Base-by-base conservation (phyloP, 805 yeast species). In the Zygotorulaspora chibaensis region DNA sequence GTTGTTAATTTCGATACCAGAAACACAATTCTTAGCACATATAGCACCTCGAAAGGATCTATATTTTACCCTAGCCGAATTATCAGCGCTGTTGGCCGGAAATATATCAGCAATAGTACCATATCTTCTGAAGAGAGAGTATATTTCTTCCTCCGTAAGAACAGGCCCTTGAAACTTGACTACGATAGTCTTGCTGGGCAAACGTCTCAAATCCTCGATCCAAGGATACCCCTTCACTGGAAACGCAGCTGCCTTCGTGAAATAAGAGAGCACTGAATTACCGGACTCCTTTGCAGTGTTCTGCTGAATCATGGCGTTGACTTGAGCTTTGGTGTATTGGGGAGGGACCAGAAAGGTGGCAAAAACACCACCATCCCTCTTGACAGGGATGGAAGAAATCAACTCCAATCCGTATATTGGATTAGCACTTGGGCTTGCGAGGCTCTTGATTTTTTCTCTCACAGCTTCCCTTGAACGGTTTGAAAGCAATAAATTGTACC, bases 281-380 rank as follows among this genome's bases (percentile, higher is more conserved):
- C 68, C 46, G 53, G 76, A 55, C 62, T 72, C 58, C 53, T 59
- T 50, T 35, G 67, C 54, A 3, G 79, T 67, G 50, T 80, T 81
- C 40, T 63, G 56, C 43, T 72, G 76, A 23, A 87, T 71, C 50
- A 67, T 63, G 2, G 72, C 58, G 46, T 82, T 80, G 40, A 84
- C 73, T 17, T 77, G 81, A 34, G 76, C 73, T 4, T 75, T 67
- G 4, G 75, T 67, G 44, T 64, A 64, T 2, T 66, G 73, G 5
- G 70, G 72, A 0, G 90, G 87, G 25, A 86, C 77, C 26, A 70
- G 65, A 56, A 84, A 84, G 53, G 83, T 84, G 30, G 87, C 93
- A 73, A 91, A 90, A 1, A 88, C 96, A 37, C 98, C 98, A 42
- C 97, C 96, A 59, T 93, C 99, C 49, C 95, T 73, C 46, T 71